Base-by-base conservation (phyloP, 2,329 filamentous ascomycete species). In the Graphiopsis chlorocephala region DNA sequence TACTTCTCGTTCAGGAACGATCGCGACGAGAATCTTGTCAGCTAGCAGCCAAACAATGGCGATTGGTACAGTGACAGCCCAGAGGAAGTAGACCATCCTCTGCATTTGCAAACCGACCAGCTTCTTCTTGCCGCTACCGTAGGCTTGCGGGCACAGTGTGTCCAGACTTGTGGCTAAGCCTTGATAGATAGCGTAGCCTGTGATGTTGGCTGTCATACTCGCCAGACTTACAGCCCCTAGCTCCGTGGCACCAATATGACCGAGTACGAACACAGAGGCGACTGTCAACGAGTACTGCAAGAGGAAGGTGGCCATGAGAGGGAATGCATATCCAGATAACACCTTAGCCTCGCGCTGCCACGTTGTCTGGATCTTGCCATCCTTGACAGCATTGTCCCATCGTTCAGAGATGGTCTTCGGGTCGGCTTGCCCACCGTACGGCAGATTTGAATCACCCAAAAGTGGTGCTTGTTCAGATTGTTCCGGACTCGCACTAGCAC, bases 261-360 rank as follows among this genome's bases (percentile, higher is more conserved):
- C 80, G 14, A 81, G 76, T 0, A 78, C 79, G 68, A 82, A 81
- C 50, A 82, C 76, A 47, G 75, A 78, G 6, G 79, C 78, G 4
- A 81, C 76, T 1, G 79, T 80, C 33, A 81, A 71, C n/a, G 75
- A 78, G 65, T 81, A 82, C 64, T 81, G 80, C 17, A 82, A 71
- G 12, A 81, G 62, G 60, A 81, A 82, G 0, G 80, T 82, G 29
- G 80, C 65, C 38, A 81, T 78, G 12, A 82, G 67, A 2, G 78
- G 76, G 17, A 75, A 74, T 0, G 79, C 79, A 45, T 71, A 84
- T 83, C 23, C 63, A 20, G 57, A 57, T 50, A 97, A 83, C 0
- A 93, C 93, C 79, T 93, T 92, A 47, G 90, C 84, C 81, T 98
- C 93, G 68, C 93, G 87, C 77, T 90, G 88, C 93, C 93, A 97